A percentile compares a stretch with the other conserved stretches of the same genome.
phyloP scores from a whole-genome alignment of 2,329 filamentous ascomycete genomes.

The Falciphora oryzae region DNA sequence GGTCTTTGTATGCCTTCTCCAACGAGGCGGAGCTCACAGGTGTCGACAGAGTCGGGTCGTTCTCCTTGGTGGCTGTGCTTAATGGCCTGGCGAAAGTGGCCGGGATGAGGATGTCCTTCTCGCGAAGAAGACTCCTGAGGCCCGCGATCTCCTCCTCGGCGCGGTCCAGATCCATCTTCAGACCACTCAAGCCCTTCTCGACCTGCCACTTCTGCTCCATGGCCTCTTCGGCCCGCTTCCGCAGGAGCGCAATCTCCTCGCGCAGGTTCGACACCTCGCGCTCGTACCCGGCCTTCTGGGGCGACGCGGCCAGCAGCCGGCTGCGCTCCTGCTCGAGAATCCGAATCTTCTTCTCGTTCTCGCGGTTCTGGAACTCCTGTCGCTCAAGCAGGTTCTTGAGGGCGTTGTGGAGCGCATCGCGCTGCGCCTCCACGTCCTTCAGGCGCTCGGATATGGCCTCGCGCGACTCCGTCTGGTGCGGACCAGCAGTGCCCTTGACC shows the following conservation, averaged over 20 bases:
- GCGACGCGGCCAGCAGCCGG: conserved; percentile 61
- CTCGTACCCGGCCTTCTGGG: conserved; percentile 74
- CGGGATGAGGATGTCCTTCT: conserved; percentile 75
- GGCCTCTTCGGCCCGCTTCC: conserved; percentile 85
- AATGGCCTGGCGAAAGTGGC: conserved; percentile 45
- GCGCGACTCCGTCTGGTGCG: conserved; percentile 45
- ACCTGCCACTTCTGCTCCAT: conserved; percentile 80
- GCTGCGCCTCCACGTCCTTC: conserved; percentile 89
- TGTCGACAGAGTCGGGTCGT: conserved; percentile 21
- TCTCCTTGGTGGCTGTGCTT: conserved; percentile 21
- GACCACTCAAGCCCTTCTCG: conserved; percentile 27
- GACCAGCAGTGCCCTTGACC: conserved; percentile 3
- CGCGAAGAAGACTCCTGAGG: conserved; percentile 70
- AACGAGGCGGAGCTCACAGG: conserved; percentile 65
- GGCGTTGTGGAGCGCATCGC: conserved; percentile 84
- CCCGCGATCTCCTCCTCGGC: conserved; percentile 88
- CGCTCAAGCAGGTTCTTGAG: conserved; percentile 80
- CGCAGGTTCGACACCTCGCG: conserved; percentile 74
- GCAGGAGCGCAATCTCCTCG: conserved; percentile 76
- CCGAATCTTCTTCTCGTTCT: conserved; percentile 75
- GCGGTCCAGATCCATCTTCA: conserved; percentile 92
- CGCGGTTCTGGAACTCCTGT: conserved; percentile 76
- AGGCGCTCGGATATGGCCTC: conserved; percentile 72
- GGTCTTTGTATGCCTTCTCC: conserved; percentile 65
- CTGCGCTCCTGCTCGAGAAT: conserved; percentile 74